Base-by-base conservation (phyloP, 768 basidiomycete species). In the Xanthoconium stramineum region DNA sequence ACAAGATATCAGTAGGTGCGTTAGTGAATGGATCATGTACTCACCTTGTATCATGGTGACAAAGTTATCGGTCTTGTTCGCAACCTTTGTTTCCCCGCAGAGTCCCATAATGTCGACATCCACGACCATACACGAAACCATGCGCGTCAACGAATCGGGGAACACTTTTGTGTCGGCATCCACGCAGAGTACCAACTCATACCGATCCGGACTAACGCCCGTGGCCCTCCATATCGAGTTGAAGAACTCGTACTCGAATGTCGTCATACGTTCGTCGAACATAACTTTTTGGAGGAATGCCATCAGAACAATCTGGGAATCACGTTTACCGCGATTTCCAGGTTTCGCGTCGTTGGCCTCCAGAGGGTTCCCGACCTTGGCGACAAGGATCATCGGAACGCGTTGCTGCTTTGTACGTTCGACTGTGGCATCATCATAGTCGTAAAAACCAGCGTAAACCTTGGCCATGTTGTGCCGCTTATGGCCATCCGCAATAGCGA, bases 201-300 rank as follows among this genome's bases (percentile, higher is more conserved):
- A 99, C 55, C 88, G 85, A 76, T 98, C 97, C 7, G 97, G 96
- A 69, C 89, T 90, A 57, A 99, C 86, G 30, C 97, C 97, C 15
- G 95, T 96, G 42, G 85, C 89, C 52, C 96, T 78, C 97, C 97
- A 99, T 19, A 98, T 78, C 51, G 93, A 87, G 74, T 99, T 99
- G 85, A 99, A 99, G 74, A 98, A 98, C 74, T 98, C 97, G 72
- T 98, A 98, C 76, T 98, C 97, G 70, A 99, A 95, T 52, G 92
- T 96, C 58, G 96, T 97, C 96, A 99, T 98, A 50, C 97, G 85
- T 77, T 99, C 97, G 74, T 99, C 97, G 64, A 98, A 98, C 95
- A 99, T 97, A 65, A 98, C 94, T 72, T 97, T 98, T 74, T 99
- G 97, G 69, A 98, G 78, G 81, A 98, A 98, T 19, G 82, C 81